Evolutionary conservation across 768 basidiomycete species (phyloP).

Genomic region (Holtermanniella nyarrowii): DNA sequence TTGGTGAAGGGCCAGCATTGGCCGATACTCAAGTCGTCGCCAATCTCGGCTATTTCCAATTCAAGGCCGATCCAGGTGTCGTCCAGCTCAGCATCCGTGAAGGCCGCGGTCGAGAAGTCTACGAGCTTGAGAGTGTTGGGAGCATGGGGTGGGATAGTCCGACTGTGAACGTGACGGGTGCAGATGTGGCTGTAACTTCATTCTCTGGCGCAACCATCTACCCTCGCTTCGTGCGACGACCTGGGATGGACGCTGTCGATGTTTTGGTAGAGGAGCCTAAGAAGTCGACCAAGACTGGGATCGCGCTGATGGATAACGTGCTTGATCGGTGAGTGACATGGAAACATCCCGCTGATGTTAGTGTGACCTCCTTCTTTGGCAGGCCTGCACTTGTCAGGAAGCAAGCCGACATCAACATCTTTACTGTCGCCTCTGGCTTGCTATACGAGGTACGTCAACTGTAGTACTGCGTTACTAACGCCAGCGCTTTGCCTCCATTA

Average conservation of each 20-base stretch:
- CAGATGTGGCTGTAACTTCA: constrained; percentile 68
- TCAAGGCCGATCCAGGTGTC: constrained; percentile 83
- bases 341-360: neutral
- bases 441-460: constrained; percentile 69
- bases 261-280: constrained; percentile 53
- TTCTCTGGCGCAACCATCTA: constrained; percentile 86
- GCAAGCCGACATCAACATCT: constrained; percentile 76
- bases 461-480: neutral
- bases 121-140: constrained; percentile 71
- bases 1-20: constrained; percentile 43
- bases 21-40: constrained; percentile 88
- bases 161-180: constrained; percentile 56
- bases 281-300: neutral
- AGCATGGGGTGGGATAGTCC: constrained; percentile 81
- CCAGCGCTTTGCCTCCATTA: constrained; percentile 93
- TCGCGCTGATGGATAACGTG: neutral
- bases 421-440: constrained; percentile 93
- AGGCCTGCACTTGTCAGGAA: neutral
- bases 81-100: constrained; percentile 71
- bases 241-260: constrained; percentile 72
- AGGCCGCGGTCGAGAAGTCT: constrained; percentile 72
- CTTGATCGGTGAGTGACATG: neutral
- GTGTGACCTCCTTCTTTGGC: neutral
- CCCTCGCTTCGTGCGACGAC: constrained; percentile 58
- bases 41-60: constrained; percentile 92